Base-by-base conservation (phyloP, 2,329 filamentous ascomycete species). In the Fusarium goolgardi region DNA sequence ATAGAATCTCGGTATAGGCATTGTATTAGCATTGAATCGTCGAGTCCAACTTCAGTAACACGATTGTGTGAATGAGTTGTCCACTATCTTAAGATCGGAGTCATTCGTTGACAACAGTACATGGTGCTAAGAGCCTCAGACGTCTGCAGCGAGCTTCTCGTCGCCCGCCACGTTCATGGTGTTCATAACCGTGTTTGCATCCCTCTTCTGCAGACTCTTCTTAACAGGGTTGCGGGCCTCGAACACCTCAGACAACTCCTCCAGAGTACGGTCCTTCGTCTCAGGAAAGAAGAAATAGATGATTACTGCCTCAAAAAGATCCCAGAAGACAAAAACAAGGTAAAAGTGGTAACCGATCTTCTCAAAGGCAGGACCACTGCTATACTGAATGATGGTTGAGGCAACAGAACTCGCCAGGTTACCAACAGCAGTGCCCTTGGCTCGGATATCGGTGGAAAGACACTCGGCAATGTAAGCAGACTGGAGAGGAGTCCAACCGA, bases 201-300 rank as follows among this genome's bases (percentile, higher is more conserved):
- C 79, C 52, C 82, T 72, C 74, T 80, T 80, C 71, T 80, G 76
- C 41, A 82, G 63, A 62, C 77, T 80, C 75, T 81, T 81, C 74
- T 79, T 80, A 18, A 84, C 82, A 0, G 82, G 82, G 68, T 83
- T 80, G 3, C 73, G 76, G 0, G 81, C 73, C n/a, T 78, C 75
- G 68, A 85, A 85, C 29, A 88, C 84, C 56, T 82, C 82, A 10
- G 83, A 82, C 56, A 87, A 63, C 72, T 88, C 85, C 75, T 88
- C 85, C 32, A 88, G 78, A 23, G 84, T 73, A 29, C 80, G 75
- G n/a, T 80, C 80, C 71, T 82, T 83, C 3, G 81, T 83, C 72
- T 83, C 81, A 0, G 80, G 80, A 68, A 81, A 86, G 68, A 83
- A 81, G 66, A 86, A 83, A 69, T 84, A 87, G 27, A 83, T 82